Evolutionary conservation across 2,329 filamentous ascomycete species (phyloP).

Genomic region (Colletotrichum coccodes): DNA sequence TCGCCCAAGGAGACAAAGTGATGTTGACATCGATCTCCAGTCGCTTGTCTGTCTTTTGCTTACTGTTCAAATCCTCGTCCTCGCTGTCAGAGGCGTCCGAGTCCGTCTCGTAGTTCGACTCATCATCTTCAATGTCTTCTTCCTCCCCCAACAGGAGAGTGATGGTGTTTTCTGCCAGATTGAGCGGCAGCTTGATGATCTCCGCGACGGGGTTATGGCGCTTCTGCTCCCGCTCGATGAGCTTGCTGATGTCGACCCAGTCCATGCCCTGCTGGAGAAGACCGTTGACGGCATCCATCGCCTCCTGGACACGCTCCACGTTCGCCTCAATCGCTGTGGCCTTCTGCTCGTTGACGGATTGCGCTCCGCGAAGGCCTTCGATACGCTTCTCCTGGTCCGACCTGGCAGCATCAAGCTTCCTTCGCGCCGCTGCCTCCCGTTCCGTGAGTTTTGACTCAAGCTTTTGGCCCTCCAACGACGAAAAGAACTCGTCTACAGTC

Average conservation of each 20-base stretch:
- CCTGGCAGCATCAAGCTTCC: conserved; percentile 85
- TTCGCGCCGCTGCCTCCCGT: conserved; percentile 81
- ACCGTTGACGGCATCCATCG: conserved; percentile 90
- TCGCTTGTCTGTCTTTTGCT: conserved; percentile 56
- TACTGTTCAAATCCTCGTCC: conserved; percentile 47
- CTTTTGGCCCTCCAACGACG: conserved; percentile 93
- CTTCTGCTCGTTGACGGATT: conserved; percentile 86
- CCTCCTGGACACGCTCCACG: conserved; percentile 89
- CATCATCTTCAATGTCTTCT: conserved; percentile 69
- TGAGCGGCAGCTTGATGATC: conserved; percentile 87
- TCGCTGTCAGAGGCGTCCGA: conserved; percentile 69
- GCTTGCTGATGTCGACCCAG: conserved; percentile 88
- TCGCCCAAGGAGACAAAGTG: conserved; percentile 83
- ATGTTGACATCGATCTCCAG: conserved; percentile 88
- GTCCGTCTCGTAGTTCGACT: conserved; percentile 72
- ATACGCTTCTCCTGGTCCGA: conserved; percentile 87
- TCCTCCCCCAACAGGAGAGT: conserved; percentile 82
- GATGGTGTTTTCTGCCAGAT: conserved; percentile 88
- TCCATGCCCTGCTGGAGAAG: conserved; percentile 96
- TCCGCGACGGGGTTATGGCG: conserved; percentile 85
- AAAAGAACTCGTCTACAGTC: conserved; percentile 97
- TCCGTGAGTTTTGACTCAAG: conserved; percentile 86
- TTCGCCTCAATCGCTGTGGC: conserved; percentile 93
- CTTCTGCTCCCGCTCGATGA: conserved; percentile 88
- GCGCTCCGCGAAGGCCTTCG: conserved; percentile 82